Base-by-base conservation (phyloP, 768 basidiomycete genomes). In the Panaeolus papilionaceus region DNA sequence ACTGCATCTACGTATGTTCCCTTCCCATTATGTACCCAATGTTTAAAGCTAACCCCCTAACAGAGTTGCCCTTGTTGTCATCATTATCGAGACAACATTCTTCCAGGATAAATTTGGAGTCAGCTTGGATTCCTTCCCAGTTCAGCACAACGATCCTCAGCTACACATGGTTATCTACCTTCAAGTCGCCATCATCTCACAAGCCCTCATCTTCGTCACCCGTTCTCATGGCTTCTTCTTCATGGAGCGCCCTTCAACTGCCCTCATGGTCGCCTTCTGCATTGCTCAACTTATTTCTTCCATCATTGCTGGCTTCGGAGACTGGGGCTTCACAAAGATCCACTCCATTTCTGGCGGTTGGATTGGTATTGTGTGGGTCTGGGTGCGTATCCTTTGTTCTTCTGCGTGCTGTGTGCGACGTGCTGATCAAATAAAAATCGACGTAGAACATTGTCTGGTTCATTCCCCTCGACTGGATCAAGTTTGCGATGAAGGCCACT, bases 141-240 rank as follows among this genome's bases (percentile, higher is more conserved):
- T 83, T 44, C 65, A 78, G 44, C 81, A 83, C 73, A 93, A 92
- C 76, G 92, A 94, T 77, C 79, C 76, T 28, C 84, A 90, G 71
- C 82, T 96, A 8, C 95, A 97, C 85, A 92, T 91, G 83, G 87
- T 98, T 73, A 86, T 95, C 76, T 97, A 98, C 84, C 88, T 96
- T 70, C 95, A 97, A 84, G 97, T 99, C 66, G 97, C 97, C 67
- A 96, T 98, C 80, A 99, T 99, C 81, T 98, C 97, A 47, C 97
- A 99, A 79, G 97, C 97, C 1, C 84, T 99, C 69, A 98, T 97
- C 83, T 97, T 97, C 83, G 88, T 96, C 79, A 97, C 95, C 39
- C 94, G 95, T 81, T 89, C 95, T 70, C 96, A 96, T 74, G 85
- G 92, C 9, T 96, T 94, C 88, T 96, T 95, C 92, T 97, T 95